Evolutionary conservation across 2,329 filamentous ascomycete species (phyloP), one percentile per base, ranked within the genome.

Genomic region (Pestalotiopsis sp.): DNA sequence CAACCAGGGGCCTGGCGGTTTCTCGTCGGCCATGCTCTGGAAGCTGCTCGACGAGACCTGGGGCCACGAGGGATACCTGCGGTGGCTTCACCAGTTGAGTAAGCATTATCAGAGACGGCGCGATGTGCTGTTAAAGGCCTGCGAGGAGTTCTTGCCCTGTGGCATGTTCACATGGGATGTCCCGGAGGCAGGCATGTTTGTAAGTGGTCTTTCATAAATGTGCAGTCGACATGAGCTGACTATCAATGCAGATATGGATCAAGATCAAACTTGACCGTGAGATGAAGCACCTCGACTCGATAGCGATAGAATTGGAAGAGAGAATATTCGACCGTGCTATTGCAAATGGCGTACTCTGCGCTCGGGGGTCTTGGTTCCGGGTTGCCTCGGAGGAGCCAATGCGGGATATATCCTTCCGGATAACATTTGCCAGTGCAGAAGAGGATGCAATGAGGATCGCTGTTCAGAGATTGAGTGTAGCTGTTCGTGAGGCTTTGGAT

Each of bases 131-230:
- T 84, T 97, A 4, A 85, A 87, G 6, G 94, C 95, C 0, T 98
- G 94, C 77, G 93, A 96, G 80, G 87, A 89, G 71, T 89, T 92
- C 74, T 82, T 98, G 27, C 94, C 95, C 0, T 82, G 78, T 27
- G 90, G 92, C 25, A 84, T 98, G 39, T 92, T 94, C 20, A 90
- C 85, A 78, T 98, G 95, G 94, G 87, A 84, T 31, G 88, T 93
- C 0, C 95, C 95, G 0, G 87, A 87, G 68, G 94, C 95, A 0
- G 95, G 95, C 78, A 99, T 99, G 96, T 99, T 99, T 87, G 92
- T 94, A 81, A 86, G 91, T 90, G 52, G 66, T 70, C 62, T 7
- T 2, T 17, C 3, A 23, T 4, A 4, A 23, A 4, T 23, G n/a
- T 6, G 4, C 4, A 17, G n/a, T 14, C 25, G 20, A n/a, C 12